Conservation (phyloP, 164 flowering plant genomes). For the Vitis riparia region DNA sequence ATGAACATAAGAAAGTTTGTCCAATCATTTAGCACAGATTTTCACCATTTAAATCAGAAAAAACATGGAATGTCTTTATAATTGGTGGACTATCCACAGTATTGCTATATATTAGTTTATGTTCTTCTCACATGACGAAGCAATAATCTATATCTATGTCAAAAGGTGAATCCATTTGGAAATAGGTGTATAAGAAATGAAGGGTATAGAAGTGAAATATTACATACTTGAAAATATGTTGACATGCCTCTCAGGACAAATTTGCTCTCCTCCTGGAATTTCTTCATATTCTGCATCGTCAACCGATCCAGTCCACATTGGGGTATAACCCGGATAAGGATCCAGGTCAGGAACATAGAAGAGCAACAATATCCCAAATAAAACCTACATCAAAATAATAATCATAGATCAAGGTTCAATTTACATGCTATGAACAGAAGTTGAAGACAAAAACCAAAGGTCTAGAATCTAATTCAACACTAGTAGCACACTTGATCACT, state of each 20-base stretch:
- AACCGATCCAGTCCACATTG: constrained; percentile 45
- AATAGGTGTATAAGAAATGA: background rate
- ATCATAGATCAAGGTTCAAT: background rate
- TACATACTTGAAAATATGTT: constrained; percentile 81
- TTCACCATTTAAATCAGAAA: background rate
- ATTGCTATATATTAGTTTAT: background rate
- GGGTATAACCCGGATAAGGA: constrained; percentile 78
- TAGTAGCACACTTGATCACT: background rate
- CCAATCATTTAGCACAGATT: background rate
- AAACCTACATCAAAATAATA: constrained; percentile 40
- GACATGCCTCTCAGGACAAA: constrained; percentile 91
- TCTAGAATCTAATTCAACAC: background rate
- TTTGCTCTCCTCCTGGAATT: constrained; percentile 81
- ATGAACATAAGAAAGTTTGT: background rate
- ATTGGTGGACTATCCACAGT: background rate
- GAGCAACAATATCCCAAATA: constrained; percentile 71
- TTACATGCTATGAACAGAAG: background rate
- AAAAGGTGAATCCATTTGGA: background rate
- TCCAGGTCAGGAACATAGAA: constrained; percentile 77
- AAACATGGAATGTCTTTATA: background rate
- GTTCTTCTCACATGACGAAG: background rate
- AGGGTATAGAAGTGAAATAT: background rate
- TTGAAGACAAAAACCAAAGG: background rate
- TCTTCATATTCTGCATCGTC: constrained; percentile 69
- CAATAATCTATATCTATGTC: background rate